These are phyloP conservation scores for Vitis labrusca DNA, from an alignment of 164 flowering plant genomes.

Conservation along the genomic window DNA sequence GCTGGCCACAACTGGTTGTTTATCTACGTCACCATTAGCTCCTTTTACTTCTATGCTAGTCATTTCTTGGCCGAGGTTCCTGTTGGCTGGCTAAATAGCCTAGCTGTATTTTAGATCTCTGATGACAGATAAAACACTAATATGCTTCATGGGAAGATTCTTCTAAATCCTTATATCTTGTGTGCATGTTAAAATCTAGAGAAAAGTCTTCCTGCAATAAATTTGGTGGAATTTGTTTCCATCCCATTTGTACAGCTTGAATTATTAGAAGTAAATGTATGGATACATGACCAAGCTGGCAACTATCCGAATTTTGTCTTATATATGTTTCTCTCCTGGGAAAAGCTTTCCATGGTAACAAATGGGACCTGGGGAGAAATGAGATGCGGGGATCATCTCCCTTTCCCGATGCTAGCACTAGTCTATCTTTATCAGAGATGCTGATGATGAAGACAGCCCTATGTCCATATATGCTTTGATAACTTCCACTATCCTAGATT, in stretches of 20 bases:
- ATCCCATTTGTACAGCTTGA: too few species aligned
- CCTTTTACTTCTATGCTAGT: neutral
- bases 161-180: too few species aligned
- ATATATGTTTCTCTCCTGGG: neutral
- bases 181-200: too few species aligned
- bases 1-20: neutral
- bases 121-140: neutral
- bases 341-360: neutral
- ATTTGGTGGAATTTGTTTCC: too few species aligned
- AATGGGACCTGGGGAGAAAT: neutral
- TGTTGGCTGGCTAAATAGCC: neutral
- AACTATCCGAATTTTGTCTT: too few species aligned
- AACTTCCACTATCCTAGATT: slow-evolving; percentile 9
- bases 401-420: neutral
- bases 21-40: neutral
- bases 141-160: too few species aligned
- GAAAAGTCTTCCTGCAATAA: too few species aligned
- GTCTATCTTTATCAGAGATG: neutral
- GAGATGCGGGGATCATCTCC: neutral
- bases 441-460: neutral
- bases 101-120: neutral
- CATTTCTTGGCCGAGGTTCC: neutral
- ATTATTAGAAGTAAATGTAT: too few species aligned
- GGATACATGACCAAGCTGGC: too few species aligned
- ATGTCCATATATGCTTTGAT: slow-evolving; percentile 1